Percentiles rank a stretch among this genome's conserved stretches.
These are phyloP conservation scores for Antitrichia curtipendula DNA, from an alignment of 225 moss, liverwort and hornwort species.

Conservation along the genomic window DNA sequence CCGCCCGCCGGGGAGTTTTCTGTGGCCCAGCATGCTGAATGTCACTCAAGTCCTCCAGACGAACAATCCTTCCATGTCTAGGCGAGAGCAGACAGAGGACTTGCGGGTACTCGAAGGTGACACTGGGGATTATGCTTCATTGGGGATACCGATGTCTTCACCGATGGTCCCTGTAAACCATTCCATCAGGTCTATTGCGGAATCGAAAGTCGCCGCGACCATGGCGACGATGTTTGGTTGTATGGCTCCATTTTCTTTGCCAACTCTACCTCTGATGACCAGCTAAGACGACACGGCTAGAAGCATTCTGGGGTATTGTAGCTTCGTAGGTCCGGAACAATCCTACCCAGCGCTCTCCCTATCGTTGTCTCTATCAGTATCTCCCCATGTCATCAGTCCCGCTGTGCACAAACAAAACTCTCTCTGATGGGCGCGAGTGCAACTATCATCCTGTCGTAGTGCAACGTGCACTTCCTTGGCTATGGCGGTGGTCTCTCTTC, in stretches of 20 bases:
- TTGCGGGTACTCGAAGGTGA: background rate
- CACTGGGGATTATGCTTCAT: background rate
- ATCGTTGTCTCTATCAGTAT: no score
- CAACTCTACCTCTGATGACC: conserved; percentile 7
- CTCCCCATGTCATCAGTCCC: no score
- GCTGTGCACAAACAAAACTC: no score
- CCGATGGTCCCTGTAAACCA: background rate
- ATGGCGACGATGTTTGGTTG: conserved; percentile 37
- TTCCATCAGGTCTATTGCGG: conserved; percentile 6
- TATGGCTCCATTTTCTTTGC: background rate
- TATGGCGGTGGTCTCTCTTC: no score
- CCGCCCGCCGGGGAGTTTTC: conserved; percentile 23
- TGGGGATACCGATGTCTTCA: background rate
- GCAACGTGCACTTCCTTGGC: no score
- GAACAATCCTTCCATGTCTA: background rate
- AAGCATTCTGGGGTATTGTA: no score
- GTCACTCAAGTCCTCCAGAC: background rate
- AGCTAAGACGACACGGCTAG: background rate
- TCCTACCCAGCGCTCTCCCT: no score
- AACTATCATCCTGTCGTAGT: no score
- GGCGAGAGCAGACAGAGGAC: background rate
- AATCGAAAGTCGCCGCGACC: conserved; percentile 20
- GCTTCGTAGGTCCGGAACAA: no score
- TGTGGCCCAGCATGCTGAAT: conserved; percentile 23
- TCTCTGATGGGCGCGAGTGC: no score